Percentiles rank a stretch among this genome's conserved stretches.
phyloP scores from a whole-genome alignment of 148 eudicot species.

The Chenopodium album region DNA sequence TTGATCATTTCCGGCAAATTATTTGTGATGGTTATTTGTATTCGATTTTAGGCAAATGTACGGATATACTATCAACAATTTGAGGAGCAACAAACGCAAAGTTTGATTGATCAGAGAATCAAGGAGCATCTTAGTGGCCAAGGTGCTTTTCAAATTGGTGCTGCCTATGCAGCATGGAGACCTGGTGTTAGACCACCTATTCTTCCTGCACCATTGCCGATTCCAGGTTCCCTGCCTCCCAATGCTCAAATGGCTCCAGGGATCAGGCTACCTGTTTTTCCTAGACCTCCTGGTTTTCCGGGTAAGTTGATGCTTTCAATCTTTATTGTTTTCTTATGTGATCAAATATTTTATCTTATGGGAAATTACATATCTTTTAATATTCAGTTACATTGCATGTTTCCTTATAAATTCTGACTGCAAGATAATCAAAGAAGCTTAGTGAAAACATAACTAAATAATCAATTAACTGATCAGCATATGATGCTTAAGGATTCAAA shows the following conservation, averaged over 20 bases:
- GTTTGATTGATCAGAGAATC: slow-evolving; percentile 82
- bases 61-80: slow-evolving; percentile 75
- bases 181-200: slow-evolving; percentile 58
- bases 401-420: not conserved
- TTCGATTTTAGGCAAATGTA: slow-evolving; percentile 60
- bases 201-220: slow-evolving; percentile 62
- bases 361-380: not conserved
- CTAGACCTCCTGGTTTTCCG: slow-evolving; percentile 62
- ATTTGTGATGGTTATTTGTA: not conserved
- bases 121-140: slow-evolving; percentile 84
- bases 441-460: too few species aligned
- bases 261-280: slow-evolving; percentile 66
- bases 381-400: not conserved
- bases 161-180: slow-evolving; percentile 53
- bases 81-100: slow-evolving; percentile 86
- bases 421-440: not conserved
- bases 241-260: slow-evolving; percentile 49
- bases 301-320: slow-evolving; percentile 31
- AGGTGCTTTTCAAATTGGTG: slow-evolving; percentile 64
- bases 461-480: too few species aligned
- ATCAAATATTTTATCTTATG: not conserved
- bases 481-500: too few species aligned
- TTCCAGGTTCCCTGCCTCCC: slow-evolving; percentile 45
- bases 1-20: not conserved
- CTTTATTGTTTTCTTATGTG: not conserved